Evolutionary conservation across 768 basidiomycete genomes (phyloP).

Genomic region (Vishniacozyma victoriae): DNA sequence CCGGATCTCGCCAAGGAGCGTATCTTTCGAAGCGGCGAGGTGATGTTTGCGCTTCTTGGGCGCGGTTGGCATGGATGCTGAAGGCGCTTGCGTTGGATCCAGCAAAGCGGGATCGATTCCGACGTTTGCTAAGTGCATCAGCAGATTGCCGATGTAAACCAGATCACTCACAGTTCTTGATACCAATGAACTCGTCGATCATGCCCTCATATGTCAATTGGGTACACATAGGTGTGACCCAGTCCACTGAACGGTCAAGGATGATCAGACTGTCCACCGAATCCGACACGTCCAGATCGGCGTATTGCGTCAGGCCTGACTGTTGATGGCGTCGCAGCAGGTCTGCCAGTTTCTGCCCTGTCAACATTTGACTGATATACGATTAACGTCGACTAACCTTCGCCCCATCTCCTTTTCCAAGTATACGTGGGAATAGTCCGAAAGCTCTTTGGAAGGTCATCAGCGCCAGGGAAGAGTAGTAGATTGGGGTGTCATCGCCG

Average conservation of each 20-base stretch:
- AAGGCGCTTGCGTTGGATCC: conserved; percentile 21
- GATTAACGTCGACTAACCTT: conserved; percentile 34
- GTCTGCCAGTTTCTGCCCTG: conserved; percentile 63
- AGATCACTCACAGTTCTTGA: conserved; percentile 73
- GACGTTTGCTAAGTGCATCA: conserved; percentile 45
- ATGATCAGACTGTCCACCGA: conserved; percentile 78
- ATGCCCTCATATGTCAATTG: conserved; percentile 96
- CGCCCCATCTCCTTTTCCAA: conserved; percentile 81
- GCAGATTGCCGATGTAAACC: neutral
- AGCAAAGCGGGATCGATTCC: conserved; percentile 48
- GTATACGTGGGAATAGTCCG: conserved; percentile 81
- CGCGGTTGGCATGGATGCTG: conserved; percentile 21
- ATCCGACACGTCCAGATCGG: conserved; percentile 35
- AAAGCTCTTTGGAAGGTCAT: conserved; percentile 74
- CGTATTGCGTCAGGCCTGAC: conserved; percentile 27
- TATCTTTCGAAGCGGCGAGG: conserved; percentile 69
- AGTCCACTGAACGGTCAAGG: conserved; percentile 82
- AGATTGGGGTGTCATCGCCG: conserved; percentile 83
- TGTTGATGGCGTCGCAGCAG: conserved; percentile 57
- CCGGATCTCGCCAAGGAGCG: conserved; percentile 71
- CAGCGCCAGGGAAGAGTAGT: conserved; percentile 81
- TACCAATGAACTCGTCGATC: conserved; percentile 82
- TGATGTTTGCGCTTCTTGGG: conserved; percentile 83
- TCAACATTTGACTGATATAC: neutral
- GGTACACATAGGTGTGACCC: conserved; percentile 91